Evolutionary conservation across 768 basidiomycete genomes (phyloP).

Genomic region (Psilocybe tampanensis): DNA sequence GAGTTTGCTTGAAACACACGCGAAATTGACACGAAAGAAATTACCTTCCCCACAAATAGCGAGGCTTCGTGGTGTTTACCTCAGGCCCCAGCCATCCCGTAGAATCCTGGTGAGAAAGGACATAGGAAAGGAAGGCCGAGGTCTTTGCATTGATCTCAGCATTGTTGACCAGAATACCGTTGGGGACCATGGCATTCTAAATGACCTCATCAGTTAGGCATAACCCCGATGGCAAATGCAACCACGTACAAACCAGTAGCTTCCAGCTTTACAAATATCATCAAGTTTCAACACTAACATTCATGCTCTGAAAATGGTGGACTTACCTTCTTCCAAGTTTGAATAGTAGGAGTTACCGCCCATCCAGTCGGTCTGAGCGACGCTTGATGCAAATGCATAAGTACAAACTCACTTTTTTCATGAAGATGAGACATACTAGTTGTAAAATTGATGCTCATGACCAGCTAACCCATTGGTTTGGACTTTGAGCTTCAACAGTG

Average conservation of each 20-base stretch:
- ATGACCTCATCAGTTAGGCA: not conserved
- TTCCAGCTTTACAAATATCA: constrained; percentile 41
- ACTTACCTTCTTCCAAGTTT: constrained; percentile 42
- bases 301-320: not conserved
- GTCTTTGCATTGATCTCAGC: constrained; percentile 48
- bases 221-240: not conserved
- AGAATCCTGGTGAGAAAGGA: constrained; percentile 51
- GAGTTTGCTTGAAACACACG: not conserved
- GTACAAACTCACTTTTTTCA: too few relatives aligned
- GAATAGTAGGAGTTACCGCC: constrained; percentile 44
- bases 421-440: constrained; percentile 28
- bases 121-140: constrained; percentile 50
- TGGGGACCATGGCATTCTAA: constrained; percentile 55
- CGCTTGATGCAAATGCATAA: constrained; percentile 21
- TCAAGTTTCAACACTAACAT: too few relatives aligned
- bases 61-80: constrained; percentile 52
- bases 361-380: constrained; percentile 43
- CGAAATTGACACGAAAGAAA: constrained; percentile 1
- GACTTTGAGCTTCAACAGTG: constrained; percentile 34
- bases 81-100: constrained; percentile 62
- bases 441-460: constrained; percentile 46
- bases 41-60: constrained; percentile 56
- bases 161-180: constrained; percentile 48
- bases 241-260: constrained; percentile 57
- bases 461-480: constrained; percentile 47